phyloP scores from a whole-genome alignment of 2,329 filamentous ascomycete species.

The Alternaria brassicae region DNA sequence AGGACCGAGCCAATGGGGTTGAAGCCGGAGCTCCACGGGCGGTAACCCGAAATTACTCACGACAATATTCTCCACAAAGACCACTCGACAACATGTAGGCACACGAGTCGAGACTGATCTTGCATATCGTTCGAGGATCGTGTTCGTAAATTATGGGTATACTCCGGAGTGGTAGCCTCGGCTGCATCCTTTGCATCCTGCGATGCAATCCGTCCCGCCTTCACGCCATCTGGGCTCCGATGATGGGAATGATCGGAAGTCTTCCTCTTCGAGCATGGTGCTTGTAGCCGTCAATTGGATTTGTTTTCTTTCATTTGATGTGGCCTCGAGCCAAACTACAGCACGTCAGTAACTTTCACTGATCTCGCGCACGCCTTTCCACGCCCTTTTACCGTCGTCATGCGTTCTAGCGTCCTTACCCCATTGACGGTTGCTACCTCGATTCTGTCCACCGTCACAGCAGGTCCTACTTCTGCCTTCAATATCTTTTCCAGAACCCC shows the following conservation, averaged over 20 bases:
- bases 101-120: neutral
- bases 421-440: neutral
- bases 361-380: neutral
- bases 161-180: no score
- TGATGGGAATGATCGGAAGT: neutral
- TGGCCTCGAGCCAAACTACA: neutral
- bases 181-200: neutral
- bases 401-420: neutral
- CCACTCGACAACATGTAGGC: neutral
- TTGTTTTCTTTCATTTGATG: neutral
- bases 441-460: neutral
- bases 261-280: neutral
- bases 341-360: neutral
- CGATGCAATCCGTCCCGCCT: neutral
- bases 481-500: conserved; percentile 12
- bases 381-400: neutral
- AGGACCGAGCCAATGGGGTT: neutral
- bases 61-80: no score
- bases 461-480: neutral
- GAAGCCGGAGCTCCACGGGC: neutral
- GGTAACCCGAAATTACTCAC: no score
- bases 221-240: neutral
- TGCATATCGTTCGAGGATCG: neutral
- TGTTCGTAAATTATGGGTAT: neutral
- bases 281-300: neutral